A percentile compares a stretch with the other conserved stretches of the same genome.
Evolutionary conservation across 2,329 filamentous ascomycete genomes (phyloP).

Genomic region (Gremmenia infestans): DNA sequence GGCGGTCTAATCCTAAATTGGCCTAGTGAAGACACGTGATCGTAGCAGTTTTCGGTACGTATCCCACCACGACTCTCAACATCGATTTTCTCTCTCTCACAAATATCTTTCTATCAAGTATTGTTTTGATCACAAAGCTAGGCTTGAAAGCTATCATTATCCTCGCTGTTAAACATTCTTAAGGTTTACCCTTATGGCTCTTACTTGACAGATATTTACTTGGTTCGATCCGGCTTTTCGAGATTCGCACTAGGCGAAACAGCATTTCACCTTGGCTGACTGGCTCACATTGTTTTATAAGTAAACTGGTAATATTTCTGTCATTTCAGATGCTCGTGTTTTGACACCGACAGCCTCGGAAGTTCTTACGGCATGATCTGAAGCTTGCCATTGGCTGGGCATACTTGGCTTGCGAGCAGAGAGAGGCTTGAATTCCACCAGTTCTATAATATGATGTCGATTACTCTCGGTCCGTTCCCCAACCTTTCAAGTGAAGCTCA

Average conservation of each 20-base stretch:
- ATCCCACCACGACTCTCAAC: neutral
- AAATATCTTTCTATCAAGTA: too few relatives aligned
- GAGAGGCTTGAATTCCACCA: too few relatives aligned
- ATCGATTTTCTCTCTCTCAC: neutral
- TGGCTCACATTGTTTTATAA: too few relatives aligned
- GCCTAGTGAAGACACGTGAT: neutral
- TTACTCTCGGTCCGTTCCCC: neutral
- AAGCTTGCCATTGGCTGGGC: neutral
- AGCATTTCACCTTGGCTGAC: neutral
- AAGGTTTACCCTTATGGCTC: too few relatives aligned
- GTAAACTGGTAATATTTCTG: neutral
- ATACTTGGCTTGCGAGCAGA: neutral
- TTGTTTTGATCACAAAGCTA: too few relatives aligned
- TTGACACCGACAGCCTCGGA: neutral
- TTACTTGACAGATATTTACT: neutral
- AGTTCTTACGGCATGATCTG: neutral
- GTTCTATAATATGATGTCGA: too few relatives aligned
- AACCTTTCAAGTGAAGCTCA: neutral
- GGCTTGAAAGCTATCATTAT: too few relatives aligned
- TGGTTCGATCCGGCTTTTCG: neutral
- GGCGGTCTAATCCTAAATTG: neutral
- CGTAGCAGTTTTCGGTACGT: slow-evolving; percentile 5
- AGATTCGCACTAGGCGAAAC: neutral
- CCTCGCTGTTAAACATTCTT: too few relatives aligned
- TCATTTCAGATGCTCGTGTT: neutral